Base-by-base conservation (phyloP, 2,329 filamentous ascomycete species). In the Geosmithia morbida region DNA sequence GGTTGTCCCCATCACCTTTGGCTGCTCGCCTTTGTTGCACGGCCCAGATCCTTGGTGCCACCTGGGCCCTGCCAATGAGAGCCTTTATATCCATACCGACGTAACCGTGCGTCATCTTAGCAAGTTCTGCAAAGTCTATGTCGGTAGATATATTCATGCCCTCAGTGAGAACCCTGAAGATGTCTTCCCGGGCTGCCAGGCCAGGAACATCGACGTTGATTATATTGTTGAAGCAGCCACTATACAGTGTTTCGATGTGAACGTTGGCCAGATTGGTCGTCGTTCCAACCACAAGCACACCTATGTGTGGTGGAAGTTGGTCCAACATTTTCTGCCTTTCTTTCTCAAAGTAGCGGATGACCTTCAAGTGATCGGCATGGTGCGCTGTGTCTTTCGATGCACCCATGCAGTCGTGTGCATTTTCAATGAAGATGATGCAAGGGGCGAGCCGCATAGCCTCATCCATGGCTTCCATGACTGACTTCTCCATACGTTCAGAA, bases 141-240 rank as follows among this genome's bases (percentile, higher is more conserved):
- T 88, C 80, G 3, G 75, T 71, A 1, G 77, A 71, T 7, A 94
- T 61, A 0, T 68, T 68, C 53, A 81, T 74, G 48, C 81, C 76
- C 47, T 79, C 70, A 0, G 85, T 87, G 43, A 94, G 68, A 2
- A 84, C 81, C 40, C 75, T 71, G 43, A 97, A 66, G 41, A 98
- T 97, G 45, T 84, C 74, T 57, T 85, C 81, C 48, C 92, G 75
- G 17, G 83, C 85, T 1, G 71, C 64, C 56, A 92, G 81, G 52
- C 87, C 88, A 0, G 92, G 92, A 37, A 96, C 86, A 19, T 83
- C 83, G 61, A 97, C 81, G 57, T 89, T 88, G 54, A 96, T 83
- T 56, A 88, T 89, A 50, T 79, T 81, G 54, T 87, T 84, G 59
- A 94, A 95, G 46, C 82, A 73, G 10, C 84, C 89, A 47, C 77